Percentiles rank a stretch among this genome's conserved stretches.
These are phyloP conservation scores for Dichotomopilus funicola DNA, from an alignment of 2,329 filamentous ascomycete genomes.

Conservation along the genomic window DNA sequence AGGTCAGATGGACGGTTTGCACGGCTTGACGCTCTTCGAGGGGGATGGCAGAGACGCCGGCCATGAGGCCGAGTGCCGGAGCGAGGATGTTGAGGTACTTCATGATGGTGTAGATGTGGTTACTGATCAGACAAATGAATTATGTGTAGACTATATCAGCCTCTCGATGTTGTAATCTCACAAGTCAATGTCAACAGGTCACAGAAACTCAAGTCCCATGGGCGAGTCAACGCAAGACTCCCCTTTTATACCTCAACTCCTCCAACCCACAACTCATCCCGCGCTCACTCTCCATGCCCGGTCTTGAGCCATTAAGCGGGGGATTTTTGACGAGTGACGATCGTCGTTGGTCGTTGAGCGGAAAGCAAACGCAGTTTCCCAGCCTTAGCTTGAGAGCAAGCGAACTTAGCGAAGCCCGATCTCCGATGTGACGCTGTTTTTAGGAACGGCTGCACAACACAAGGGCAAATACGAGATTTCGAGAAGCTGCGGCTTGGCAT, in stretches of 20 bases:
- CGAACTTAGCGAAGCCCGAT: not conserved
- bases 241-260: not conserved
- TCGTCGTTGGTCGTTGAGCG: too few relatives aligned
- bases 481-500: conserved; percentile 6
- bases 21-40: conserved; percentile 24
- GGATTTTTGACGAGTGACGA: too few relatives aligned
- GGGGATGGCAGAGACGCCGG: conserved; percentile 8
- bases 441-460: not conserved
- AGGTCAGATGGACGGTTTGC: conserved; percentile 37
- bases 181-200: not conserved
- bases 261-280: not conserved
- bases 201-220: not conserved
- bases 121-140: not conserved
- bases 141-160: not conserved
- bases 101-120: conserved; percentile 4
- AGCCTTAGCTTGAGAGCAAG: too few relatives aligned
- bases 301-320: too few relatives aligned
- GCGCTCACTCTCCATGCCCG: too few relatives aligned
- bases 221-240: not conserved
- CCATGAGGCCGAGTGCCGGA: conserved; percentile 9
- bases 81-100: conserved; percentile 11
- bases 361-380: too few relatives aligned
- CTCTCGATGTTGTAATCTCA: not conserved
- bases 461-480: conserved; percentile 3
- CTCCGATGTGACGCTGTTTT: conserved; percentile 2